Base-by-base conservation (phyloP, 2,329 filamentous ascomycete genomes). In the Ilyonectria destructans region DNA sequence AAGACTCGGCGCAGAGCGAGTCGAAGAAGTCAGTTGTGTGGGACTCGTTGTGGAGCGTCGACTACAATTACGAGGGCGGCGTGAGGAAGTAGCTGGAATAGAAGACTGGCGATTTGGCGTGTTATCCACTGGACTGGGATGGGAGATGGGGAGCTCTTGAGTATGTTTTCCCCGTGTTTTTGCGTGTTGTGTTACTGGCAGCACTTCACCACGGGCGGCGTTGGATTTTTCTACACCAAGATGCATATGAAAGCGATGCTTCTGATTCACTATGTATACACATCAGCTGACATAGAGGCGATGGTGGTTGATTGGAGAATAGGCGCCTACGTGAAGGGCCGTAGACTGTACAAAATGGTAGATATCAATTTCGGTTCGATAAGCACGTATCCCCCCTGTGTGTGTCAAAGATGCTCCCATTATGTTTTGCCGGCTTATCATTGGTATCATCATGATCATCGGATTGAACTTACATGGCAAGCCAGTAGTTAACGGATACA, bases 11-110 rank as follows among this genome's bases (percentile, higher is more conserved):
- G 12, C 78, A 83, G 61, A 84, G 82, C 67, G 77, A 83, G 26
- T 80, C 77, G n/a, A 87, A 84, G 78, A 86, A 80, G 73, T 89
- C 86, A 31, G 81, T 90, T 4, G 84, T 91, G 10, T 92, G 89
- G 88, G 89, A 90, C 71, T 85, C 87, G 13, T 79, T 91, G 17
- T 91, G 89, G 89, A 89, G 84, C 69, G 76, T 90, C 29, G 89
- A 91, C 73, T 83, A 90, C 52, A 89, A 82, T 69, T 85, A 88
- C 57, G 88, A 87, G 71, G 85, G 83, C 48, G 72, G 75, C 2
- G 60, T 64, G n/a, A 78, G 72, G 71, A 77, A 70, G 69, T 78
- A 73, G 69, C n/a, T 57, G 55, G 58, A 19, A 46, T 61, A 46
- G 21, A 62, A 46, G 57, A 12, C 23, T 6, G 55, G 62, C 58